Evolutionary conservation across 345 rosid species (phyloP).

Genomic region (Camelina sativa): DNA sequence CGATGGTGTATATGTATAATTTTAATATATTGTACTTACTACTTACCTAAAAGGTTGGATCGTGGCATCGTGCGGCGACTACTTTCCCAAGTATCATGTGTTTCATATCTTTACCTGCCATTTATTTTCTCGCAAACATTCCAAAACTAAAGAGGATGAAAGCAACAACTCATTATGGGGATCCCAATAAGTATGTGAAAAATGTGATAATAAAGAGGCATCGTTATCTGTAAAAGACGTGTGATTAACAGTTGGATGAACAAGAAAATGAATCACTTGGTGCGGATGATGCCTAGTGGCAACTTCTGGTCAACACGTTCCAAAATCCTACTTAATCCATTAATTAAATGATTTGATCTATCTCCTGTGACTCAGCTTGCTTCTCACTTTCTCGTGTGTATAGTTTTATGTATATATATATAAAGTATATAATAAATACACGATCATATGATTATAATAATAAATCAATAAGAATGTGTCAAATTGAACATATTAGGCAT

Average conservation of each 20-base stretch:
- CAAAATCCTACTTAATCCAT: neutral
- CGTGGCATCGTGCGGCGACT: neutral
- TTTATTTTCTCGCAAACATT: neutral
- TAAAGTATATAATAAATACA: neutral
- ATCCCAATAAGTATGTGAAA: neutral
- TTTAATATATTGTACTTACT: no score
- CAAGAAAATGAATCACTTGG: constrained; percentile 31
- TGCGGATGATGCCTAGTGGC: constrained; percentile 34
- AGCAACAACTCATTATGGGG: constrained; percentile 2
- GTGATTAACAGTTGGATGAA: constrained; percentile 13
- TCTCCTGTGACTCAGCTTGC: constrained; percentile 10
- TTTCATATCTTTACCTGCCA: neutral
- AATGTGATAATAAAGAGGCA: neutral
- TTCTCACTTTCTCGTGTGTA: neutral
- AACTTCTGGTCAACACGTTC: constrained; percentile 6
- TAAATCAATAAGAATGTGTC: neutral
- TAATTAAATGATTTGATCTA: constrained; percentile 8
- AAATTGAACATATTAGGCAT: neutral
- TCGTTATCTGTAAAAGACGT: constrained; percentile 30
- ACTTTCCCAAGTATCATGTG: neutral
- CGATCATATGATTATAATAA: neutral
- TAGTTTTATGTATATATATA: neutral
- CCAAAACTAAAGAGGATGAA: constrained; percentile 5
- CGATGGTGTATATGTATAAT: no score
- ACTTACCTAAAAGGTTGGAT: neutral